These are phyloP conservation scores for Sporisorium sorghi DNA, from an alignment of 1,284 basidiomycete genomes.

Conservation along the genomic window DNA sequence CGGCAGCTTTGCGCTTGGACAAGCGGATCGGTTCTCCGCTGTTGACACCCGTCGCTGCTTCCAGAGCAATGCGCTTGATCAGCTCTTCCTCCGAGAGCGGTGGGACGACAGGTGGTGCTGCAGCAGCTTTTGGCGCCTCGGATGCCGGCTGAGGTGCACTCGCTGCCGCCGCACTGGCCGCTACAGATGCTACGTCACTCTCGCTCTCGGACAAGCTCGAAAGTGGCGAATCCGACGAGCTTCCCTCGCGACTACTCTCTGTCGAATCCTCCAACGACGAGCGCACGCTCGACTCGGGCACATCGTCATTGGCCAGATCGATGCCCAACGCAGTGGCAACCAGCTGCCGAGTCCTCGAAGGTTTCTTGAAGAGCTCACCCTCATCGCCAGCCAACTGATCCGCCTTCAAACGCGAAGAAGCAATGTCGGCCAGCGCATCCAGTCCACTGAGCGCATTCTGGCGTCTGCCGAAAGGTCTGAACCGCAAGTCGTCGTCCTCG, in stretches of 20 bases:
- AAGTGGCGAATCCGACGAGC: constrained; percentile 25
- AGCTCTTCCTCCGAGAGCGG: constrained; percentile 34
- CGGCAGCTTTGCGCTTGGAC: constrained; percentile 48
- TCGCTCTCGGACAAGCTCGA: constrained; percentile 42
- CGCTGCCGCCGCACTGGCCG: not conserved
- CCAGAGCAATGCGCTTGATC: constrained; percentile 32
- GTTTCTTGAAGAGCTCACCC: constrained; percentile 17
- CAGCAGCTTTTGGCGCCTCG: constrained; percentile 1
- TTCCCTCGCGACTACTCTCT: constrained; percentile 2
- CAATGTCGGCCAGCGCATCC: constrained; percentile 48
- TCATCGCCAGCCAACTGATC: constrained; percentile 11
- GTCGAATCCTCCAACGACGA: constrained; percentile 19
- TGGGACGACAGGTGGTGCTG: not conserved
- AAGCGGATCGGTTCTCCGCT: constrained; percentile 32
- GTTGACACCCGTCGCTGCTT: constrained; percentile 32
- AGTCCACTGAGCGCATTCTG: constrained; percentile 34
- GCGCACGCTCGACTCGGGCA: constrained; percentile 47
- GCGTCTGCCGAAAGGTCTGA: constrained; percentile 42
- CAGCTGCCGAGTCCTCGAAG: constrained; percentile 39
- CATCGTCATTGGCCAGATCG: constrained; percentile 37
- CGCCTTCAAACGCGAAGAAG: constrained; percentile 25
- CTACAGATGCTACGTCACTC: constrained; percentile 3
- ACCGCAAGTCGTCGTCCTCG: constrained; percentile 16
- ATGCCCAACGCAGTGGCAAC: constrained; percentile 40
- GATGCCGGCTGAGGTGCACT: not conserved